These are phyloP conservation scores for Hypocrella siamensis DNA, from an alignment of 2,329 filamentous ascomycete genomes.

Conservation along the genomic window DNA sequence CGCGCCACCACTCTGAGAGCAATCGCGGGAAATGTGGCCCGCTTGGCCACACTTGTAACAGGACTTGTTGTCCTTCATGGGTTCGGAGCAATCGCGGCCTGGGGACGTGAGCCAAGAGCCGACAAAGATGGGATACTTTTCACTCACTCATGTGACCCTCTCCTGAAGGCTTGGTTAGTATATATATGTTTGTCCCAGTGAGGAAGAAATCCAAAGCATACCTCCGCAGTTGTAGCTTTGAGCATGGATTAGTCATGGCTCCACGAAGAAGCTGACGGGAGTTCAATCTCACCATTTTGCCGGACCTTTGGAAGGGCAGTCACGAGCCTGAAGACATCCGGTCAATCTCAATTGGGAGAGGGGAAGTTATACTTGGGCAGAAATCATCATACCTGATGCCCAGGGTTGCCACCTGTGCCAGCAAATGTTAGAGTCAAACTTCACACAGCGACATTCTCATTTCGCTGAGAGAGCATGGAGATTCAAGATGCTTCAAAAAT, in stretches of 20 bases:
- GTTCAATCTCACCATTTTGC: conserved; percentile 54
- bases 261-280: background rate
- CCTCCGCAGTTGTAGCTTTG: conserved; percentile 69
- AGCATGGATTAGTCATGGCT: background rate
- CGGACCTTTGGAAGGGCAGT: conserved; percentile 72
- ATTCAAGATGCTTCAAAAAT: background rate
- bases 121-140: background rate
- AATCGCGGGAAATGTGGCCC: conserved; percentile 88
- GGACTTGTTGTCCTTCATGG: conserved; percentile 71
- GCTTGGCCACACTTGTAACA: conserved; percentile 67
- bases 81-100: conserved; percentile 83
- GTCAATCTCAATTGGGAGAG: background rate
- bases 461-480: too few species aligned
- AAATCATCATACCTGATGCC: conserved; percentile 60
- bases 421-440: conserved; percentile 1
- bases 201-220: conserved; percentile 24
- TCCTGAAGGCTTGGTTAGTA: conserved; percentile 19
- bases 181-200: background rate
- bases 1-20: conserved; percentile 39
- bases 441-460: background rate
- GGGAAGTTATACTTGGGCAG: background rate
- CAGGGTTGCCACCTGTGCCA: conserved; percentile 48
- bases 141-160: conserved; percentile 66
- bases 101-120: conserved; percentile 1
- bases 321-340: conserved; percentile 47